Evolutionary conservation across 108 stramenopile species (phyloP).

Genomic region (Fragilaria crotonensis): DNA sequence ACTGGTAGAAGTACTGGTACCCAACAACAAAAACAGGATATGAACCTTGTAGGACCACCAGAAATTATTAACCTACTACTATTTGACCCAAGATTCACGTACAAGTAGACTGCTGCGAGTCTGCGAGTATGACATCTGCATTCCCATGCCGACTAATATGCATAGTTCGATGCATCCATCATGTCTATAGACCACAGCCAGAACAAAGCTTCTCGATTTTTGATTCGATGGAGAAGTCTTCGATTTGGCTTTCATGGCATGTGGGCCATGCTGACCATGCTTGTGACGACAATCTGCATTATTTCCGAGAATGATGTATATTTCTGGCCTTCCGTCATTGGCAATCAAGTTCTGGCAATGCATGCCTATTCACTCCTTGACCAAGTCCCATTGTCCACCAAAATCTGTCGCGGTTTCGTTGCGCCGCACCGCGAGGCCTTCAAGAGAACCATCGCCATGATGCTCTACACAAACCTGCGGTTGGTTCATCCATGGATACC

Average conservation of each 20-base stretch:
- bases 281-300: background rate
- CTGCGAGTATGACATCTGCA: too few relatives aligned
- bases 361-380: background rate
- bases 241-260: slow-evolving; percentile 3
- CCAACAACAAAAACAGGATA: too few relatives aligned
- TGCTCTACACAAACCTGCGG: slow-evolving; percentile 15
- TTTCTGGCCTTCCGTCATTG: background rate
- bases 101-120: too few relatives aligned
- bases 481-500: slow-evolving; percentile 10
- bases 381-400: background rate
- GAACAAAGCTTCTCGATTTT: too few relatives aligned
- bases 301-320: background rate
- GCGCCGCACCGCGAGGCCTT: slow-evolving; percentile 31
- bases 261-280: background rate
- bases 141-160: too few relatives aligned
- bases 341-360: background rate
- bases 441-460: slow-evolving; percentile 14
- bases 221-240: slow-evolving; percentile 1
- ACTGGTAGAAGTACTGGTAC: too few relatives aligned
- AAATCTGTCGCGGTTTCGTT: slow-evolving; percentile 7
- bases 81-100: too few relatives aligned
- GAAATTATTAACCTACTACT: too few relatives aligned
- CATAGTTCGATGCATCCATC: too few relatives aligned
- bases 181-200: too few relatives aligned
- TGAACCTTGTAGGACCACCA: too few relatives aligned